These are phyloP conservation scores for Mucor indicus DNA, from an alignment of 371 early-diverging fungal genomes.

Conservation along the genomic window DNA sequence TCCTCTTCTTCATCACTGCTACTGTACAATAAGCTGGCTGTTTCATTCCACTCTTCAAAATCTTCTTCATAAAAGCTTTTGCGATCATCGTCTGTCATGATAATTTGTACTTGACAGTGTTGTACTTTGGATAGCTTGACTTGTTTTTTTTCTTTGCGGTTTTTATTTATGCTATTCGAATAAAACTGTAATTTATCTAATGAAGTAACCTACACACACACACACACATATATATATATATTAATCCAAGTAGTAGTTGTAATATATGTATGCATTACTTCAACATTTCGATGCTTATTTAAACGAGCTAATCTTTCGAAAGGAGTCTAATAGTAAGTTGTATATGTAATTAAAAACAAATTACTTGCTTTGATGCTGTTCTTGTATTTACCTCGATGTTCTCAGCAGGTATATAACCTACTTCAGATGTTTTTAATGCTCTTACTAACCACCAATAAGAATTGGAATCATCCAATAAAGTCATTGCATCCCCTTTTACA, in stretches of 20 bases:
- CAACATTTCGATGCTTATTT: slow-evolving; percentile 80
- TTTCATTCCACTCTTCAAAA: slow-evolving; percentile 35
- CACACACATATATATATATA: not conserved
- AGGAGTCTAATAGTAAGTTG: slow-evolving; percentile 86
- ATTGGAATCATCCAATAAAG: slow-evolving; percentile 90
- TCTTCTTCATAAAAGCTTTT: slow-evolving; percentile 11
- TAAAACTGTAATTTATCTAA: slow-evolving; percentile 29
- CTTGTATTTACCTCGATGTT: slow-evolving; percentile 89
- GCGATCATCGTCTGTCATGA: slow-evolving; percentile 18
- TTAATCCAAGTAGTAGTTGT: not conserved
- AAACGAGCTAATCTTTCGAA: slow-evolving; percentile 84
- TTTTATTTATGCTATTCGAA: not conserved
- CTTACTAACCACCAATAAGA: slow-evolving; percentile 97
- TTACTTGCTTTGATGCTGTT: too few species aligned
- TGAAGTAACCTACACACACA: slow-evolving; percentile 29
- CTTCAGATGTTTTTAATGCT: slow-evolving; percentile 80
- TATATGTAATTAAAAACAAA: too few species aligned
- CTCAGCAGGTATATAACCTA: slow-evolving; percentile 96
- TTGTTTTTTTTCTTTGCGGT: slow-evolving; percentile 10
- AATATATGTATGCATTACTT: slow-evolving; percentile 18
- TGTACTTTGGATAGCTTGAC: slow-evolving; percentile 22
- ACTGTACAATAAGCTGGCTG: slow-evolving; percentile 18
- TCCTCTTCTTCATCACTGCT: not conserved
- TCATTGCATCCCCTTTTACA: slow-evolving; percentile 82
- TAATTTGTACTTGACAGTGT: slow-evolving; percentile 23